Percentiles rank a stretch among this genome's conserved stretches.
Conservation (phyloP, 129 eudicot genomes). For the Tagetes patula region DNA sequence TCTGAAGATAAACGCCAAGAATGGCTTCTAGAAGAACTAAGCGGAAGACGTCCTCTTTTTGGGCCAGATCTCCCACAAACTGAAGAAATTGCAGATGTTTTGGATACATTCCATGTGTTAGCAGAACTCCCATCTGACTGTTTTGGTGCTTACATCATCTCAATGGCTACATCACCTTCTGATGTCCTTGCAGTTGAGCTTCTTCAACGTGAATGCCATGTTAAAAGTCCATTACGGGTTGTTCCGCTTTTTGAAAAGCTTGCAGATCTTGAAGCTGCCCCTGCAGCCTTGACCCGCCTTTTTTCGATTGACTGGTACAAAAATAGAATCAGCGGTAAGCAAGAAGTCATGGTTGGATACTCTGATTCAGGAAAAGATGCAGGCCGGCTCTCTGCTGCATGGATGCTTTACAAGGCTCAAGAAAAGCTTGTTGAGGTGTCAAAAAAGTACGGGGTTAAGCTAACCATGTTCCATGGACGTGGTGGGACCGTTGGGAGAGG, state of each 20-base stretch:
- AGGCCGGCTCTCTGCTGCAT: constrained; percentile 92
- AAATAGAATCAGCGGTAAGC: constrained; percentile 74
- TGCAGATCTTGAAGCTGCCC: constrained; percentile 86
- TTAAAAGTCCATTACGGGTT: constrained; percentile 69
- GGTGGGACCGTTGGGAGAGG: constrained; percentile 99
- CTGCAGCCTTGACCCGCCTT: constrained; percentile 85
- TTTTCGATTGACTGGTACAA: constrained; percentile 94
- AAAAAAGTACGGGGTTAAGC: constrained; percentile 73
- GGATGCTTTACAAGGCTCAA: constrained; percentile 92
- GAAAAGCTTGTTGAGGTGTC: constrained; percentile 90
- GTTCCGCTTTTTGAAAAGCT: constrained; percentile 95
- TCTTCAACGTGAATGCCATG: constrained; percentile 93
- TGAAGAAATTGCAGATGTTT: constrained; percentile 87
- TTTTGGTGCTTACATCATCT: constrained; percentile 94
- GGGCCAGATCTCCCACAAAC: constrained; percentile 95
- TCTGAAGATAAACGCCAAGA: constrained; percentile 81
- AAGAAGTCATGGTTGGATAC: constrained; percentile 97
- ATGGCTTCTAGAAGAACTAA: constrained; percentile 88
- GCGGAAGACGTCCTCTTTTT: constrained; percentile 82
- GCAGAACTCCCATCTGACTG: constrained; percentile 95
- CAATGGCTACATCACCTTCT: constrained; percentile 98
- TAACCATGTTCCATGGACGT: constrained; percentile 96
- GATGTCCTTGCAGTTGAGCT: constrained; percentile 98
- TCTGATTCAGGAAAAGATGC: constrained; percentile 99
- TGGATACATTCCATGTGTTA: constrained; percentile 74